Percentiles rank a stretch among this genome's conserved stretches.
Evolutionary conservation across 2,329 filamentous ascomycete genomes (phyloP).

Genomic region (Aureobasidium uvarum): DNA sequence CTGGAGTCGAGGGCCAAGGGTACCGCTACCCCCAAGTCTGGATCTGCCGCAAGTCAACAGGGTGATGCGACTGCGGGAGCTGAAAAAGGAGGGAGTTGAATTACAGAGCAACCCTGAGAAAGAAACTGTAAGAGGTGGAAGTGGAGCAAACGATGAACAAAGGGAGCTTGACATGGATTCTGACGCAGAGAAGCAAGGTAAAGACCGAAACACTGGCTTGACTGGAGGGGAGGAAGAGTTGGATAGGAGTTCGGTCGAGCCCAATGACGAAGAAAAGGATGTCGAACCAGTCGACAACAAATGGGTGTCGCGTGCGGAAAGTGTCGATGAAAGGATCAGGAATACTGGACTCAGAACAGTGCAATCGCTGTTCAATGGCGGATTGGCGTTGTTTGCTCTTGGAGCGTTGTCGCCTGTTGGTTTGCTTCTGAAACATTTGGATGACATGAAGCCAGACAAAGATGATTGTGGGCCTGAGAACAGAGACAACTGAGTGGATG

Average conservation of each 20-base stretch:
- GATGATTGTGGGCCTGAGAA: not conserved
- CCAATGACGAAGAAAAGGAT: not conserved
- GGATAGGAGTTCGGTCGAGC: not conserved
- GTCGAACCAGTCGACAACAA: not conserved
- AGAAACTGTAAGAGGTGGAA: not conserved
- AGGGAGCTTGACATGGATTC: not conserved
- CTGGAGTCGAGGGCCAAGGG: conserved; percentile 7
- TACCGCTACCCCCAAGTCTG: conserved; percentile 5
- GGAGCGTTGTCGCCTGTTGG: conserved; percentile 14
- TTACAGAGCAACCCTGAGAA: conserved; percentile 2
- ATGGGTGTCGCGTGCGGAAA: too few species aligned
- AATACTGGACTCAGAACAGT: not conserved
- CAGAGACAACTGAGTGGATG: not conserved
- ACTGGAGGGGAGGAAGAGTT: not conserved
- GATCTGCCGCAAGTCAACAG: conserved; percentile 13
- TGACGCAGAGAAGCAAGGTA: not conserved
- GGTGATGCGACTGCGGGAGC: conserved; percentile 1
- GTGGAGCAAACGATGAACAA: not conserved
- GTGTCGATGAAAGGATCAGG: not conserved
- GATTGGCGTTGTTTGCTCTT: conserved; percentile 7
- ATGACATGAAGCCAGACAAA: not conserved
- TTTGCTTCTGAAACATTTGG: conserved; percentile 9
- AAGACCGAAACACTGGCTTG: not conserved
- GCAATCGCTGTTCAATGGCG: conserved; percentile 5
- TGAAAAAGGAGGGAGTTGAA: conserved; percentile 21